These are phyloP conservation scores for Pseudoscleropodium purum DNA, from an alignment of 225 moss, liverwort and hornwort species.

Conservation along the genomic window DNA sequence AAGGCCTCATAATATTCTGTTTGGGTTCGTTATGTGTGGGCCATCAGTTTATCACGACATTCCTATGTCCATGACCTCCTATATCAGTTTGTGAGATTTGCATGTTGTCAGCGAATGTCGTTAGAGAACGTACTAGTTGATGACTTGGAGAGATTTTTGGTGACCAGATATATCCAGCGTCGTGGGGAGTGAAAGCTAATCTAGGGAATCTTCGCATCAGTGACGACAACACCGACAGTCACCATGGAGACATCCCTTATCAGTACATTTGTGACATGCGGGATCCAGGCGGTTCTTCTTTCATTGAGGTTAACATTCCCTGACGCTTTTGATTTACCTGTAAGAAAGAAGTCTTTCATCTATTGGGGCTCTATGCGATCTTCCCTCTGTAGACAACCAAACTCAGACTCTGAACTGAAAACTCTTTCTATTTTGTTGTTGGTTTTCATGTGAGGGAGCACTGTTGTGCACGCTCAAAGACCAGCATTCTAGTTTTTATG, in stretches of 20 bases:
- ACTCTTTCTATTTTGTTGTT: neutral
- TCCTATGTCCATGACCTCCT: neutral
- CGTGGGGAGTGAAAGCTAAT: slow-evolving; percentile 65
- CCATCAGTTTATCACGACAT: neutral
- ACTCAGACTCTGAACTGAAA: neutral
- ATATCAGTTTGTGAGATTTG: neutral
- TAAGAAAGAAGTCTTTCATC: neutral
- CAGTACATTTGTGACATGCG: slow-evolving; percentile 90
- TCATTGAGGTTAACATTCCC: slow-evolving; percentile 51
- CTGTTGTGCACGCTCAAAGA: neutral
- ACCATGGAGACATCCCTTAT: slow-evolving; percentile 50
- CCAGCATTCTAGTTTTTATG: neutral
- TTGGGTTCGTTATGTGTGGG: neutral
- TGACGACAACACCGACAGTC: slow-evolving; percentile 61
- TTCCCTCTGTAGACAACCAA: neutral
- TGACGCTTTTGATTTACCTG: neutral
- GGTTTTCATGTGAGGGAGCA: neutral
- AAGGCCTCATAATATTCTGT: neutral
- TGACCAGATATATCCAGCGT: slow-evolving; percentile 76
- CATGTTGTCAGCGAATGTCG: neutral
- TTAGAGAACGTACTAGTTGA: neutral
- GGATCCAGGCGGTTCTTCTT: slow-evolving; percentile 70
- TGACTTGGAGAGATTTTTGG: neutral
- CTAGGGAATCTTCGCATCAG: slow-evolving; percentile 78
- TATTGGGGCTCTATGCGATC: neutral